Conservation (phyloP, 1,284 basidiomycete genomes). For the Cryptococcus amylolentus region DNA sequence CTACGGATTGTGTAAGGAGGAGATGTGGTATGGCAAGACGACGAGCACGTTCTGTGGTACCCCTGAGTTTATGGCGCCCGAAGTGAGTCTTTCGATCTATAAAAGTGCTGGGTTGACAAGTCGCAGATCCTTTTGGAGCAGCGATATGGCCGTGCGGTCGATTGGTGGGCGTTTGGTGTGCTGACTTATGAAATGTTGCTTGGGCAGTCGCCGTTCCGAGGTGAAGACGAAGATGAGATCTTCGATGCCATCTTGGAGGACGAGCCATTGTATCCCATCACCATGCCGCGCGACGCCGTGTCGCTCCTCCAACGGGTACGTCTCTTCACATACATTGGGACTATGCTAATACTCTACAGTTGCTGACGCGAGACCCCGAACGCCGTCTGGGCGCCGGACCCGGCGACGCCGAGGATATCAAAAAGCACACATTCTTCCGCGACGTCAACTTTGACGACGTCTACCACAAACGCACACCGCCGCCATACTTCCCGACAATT, state of each 20-base stretch:
- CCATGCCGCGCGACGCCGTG: conserved; percentile 98
- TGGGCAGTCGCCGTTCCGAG: conserved; percentile 97
- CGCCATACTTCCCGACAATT: conserved; percentile 95
- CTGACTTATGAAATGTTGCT: conserved; percentile 98
- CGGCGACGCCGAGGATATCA: conserved; percentile 94
- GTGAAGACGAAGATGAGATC: conserved; percentile 99
- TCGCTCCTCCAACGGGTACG: conserved; percentile 87
- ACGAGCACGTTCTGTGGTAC: conserved; percentile 99
- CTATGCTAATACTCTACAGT: conserved; percentile 52
- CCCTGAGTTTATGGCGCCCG: conserved; percentile 99
- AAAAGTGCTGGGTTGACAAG: not conserved
- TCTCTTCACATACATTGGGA: not conserved
- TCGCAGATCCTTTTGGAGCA: conserved; percentile 90
- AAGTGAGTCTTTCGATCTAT: conserved; percentile 55
- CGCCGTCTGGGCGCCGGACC: conserved; percentile 92
- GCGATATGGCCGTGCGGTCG: conserved; percentile 94
- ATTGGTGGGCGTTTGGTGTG: conserved; percentile 99
- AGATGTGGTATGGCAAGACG: conserved; percentile 97
- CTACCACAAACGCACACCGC: conserved; percentile 90
- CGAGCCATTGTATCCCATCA: conserved; percentile 97
- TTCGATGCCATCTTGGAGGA: conserved; percentile 99
- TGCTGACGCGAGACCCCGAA: conserved; percentile 87
- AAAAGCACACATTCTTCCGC: conserved; percentile 96
- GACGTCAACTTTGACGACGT: conserved; percentile 97
- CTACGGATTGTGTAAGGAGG: conserved; percentile 98